Base-by-base conservation (phyloP, 495 filamentous ascomycete species). In the Podospora comata region DNA sequence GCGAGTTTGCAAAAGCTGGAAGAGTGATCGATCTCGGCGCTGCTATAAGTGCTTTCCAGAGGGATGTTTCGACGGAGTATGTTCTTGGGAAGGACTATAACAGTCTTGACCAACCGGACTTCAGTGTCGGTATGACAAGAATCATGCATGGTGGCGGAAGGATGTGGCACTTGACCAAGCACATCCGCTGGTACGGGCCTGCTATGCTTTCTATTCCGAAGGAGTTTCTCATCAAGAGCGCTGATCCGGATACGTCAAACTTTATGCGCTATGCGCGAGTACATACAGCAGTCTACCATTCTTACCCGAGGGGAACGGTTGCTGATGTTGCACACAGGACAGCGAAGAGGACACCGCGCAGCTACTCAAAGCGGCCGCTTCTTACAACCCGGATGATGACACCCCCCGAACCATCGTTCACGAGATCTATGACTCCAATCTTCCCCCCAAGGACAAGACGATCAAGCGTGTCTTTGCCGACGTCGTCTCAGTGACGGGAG, bases 81-180 rank as follows among this genome's bases (percentile, higher is more conserved):
- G 72, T 74, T 23, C 15, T 77, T 11, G 72, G 73, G 0, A 74
- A 74, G 60, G 56, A 65, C 13, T 75, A 77, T 57, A 66, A 70
- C 30, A 70, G 69, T 30, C 71, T 79, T 15, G 74, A 75, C 58
- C 13, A 27, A 62, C 71, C 72, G 3, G 76, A 79, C 39, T 79
- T 77, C 53, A 64, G 70, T 39, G 30, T 64, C 13, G 66, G 61
- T 15, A 64, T 76, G 23, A 60, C 67, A 16, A 61, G 62, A 1
- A 34, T 72, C 16, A 48, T 65, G 5, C 60, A 67, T 11, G 69
- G 71, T 11, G 56, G 66, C 0, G 76, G 75, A 4, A 15, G 19
- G 13, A 30, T 76, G 16, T 79, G 77, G 77, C 71, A 74, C 20
- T n/a, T 56, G 11, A 70, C 69, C 18, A 79, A 79, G 65, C 69